These are phyloP conservation scores for Populus hybrid DNA, from an alignment of 441 rosid species.

Conservation along the genomic window DNA sequence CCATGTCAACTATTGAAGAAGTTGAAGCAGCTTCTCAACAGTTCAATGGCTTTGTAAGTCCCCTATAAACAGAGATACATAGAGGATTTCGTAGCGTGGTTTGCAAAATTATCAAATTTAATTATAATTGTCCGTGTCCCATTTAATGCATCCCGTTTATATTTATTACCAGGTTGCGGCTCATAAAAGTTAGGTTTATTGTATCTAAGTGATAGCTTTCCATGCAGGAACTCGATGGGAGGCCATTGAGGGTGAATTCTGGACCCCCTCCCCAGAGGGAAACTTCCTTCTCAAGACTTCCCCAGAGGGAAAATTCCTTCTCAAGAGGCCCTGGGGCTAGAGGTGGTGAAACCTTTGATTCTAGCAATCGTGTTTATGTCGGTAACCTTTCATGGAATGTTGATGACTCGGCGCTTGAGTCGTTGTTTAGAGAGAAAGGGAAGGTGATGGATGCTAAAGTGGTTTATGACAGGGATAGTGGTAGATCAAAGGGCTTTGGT, in stretches of 20 bases:
- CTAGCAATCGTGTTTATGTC: slow-evolving; percentile 64
- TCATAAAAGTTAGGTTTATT: neutral
- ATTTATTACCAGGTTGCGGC: neutral
- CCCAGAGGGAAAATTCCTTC: slow-evolving; percentile 48
- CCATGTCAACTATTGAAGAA: slow-evolving; percentile 73
- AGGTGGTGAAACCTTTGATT: slow-evolving; percentile 29
- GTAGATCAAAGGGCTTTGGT: slow-evolving; percentile 97
- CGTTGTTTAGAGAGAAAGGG: slow-evolving; percentile 77
- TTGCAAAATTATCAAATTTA: neutral
- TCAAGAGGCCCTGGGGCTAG: slow-evolving; percentile 51
- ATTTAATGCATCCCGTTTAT: neutral
- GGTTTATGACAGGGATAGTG: slow-evolving; percentile 85
- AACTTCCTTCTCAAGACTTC: slow-evolving; percentile 53
- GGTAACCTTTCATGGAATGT: slow-evolving; percentile 97
- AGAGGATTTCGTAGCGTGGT: neutral
- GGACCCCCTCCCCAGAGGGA: slow-evolving; percentile 69
- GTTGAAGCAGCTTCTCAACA: slow-evolving; percentile 85
- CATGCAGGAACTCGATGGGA: slow-evolving; percentile 67
- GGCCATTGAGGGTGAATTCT: slow-evolving; percentile 64
- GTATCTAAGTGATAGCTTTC: slow-evolving; percentile 6
- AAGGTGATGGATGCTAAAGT: slow-evolving; percentile 86
- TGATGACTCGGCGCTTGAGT: slow-evolving; percentile 77
- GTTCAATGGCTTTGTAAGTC: slow-evolving; percentile 91
- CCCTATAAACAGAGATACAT: neutral
- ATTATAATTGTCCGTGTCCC: neutral